Conservation (phyloP, 495 filamentous ascomycete species). For the Xylaria grammica region DNA sequence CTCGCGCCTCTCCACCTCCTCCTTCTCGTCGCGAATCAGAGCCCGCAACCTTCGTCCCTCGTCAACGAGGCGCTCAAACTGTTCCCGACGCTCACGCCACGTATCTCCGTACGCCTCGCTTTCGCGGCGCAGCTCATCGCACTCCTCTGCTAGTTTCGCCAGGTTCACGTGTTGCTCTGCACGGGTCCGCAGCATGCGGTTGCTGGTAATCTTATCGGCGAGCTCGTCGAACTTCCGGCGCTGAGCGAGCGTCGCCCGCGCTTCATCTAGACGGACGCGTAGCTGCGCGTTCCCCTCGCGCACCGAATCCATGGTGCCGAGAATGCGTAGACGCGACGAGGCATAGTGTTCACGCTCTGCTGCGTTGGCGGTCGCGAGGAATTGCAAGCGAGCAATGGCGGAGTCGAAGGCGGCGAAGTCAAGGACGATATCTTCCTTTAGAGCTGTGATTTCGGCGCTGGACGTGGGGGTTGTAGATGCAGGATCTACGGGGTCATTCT, state of each 20-base stretch:
- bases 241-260: slow-evolving; percentile 74
- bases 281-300: slow-evolving; percentile 75
- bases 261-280: slow-evolving; percentile 72
- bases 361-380: slow-evolving; percentile 80
- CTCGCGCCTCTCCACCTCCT: slow-evolving; percentile 74
- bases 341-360: slow-evolving; percentile 87
- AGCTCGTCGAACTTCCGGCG: slow-evolving; percentile 87
- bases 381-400: slow-evolving; percentile 79
- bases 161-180: slow-evolving; percentile 82
- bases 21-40: slow-evolving; percentile 93
- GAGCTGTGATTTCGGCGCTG: slow-evolving; percentile 58
- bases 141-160: slow-evolving; percentile 82
- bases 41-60: slow-evolving; percentile 85
- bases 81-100: slow-evolving; percentile 83
- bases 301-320: slow-evolving; percentile 74
- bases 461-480: slow-evolving; percentile 31
- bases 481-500: slow-evolving; percentile 29
- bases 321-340: slow-evolving; percentile 76
- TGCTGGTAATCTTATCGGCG: slow-evolving; percentile 84
- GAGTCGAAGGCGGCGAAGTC: slow-evolving; percentile 92
- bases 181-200: slow-evolving; percentile 75
- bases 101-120: slow-evolving; percentile 79
- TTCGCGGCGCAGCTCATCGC: slow-evolving; percentile 83
- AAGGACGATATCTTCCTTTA: slow-evolving; percentile 81
- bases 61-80: slow-evolving; percentile 89